Base-by-base conservation (phyloP, 306 rosid genomes). In the Dalbergia cultrata region DNA sequence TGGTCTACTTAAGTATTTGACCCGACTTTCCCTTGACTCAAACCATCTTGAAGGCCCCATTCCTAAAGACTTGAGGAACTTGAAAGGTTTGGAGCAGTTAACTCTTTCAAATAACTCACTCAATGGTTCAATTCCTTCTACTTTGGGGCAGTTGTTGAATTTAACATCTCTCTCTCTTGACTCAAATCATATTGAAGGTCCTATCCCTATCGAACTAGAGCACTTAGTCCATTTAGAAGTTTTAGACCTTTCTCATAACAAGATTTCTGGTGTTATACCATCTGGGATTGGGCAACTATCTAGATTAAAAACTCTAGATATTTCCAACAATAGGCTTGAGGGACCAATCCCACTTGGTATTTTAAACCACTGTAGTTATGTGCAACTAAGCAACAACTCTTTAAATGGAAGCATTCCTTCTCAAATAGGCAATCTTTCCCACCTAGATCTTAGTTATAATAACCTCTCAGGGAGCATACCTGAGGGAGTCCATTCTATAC, bases 261-360 rank as follows among this genome's bases (percentile, higher is more conserved):
- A 5, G 0, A 8, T 82, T 16, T 7, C 6, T 7, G 79, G 82
- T 35, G 47, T 50, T 12, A 43, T 60, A 76, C 74, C 21, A 13
- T 34, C 39, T 5, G 58, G 58, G 26, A 58, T 74, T 19, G 41
- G 47, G 19, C 0, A 47, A 18, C 75, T 83, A 6, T 14, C 9
- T 9, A 13, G 19, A 13, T 76, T 74, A 10, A 1, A 3, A 19
- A 22, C 53, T 22, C n/a, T 60, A 37, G 72, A 75, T 50, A 63
- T 81, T 67, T 75, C 84, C 45, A 16, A 79, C 64, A 79, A 79
- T 10, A 22, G 10, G 31, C 77, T 79, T 5, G 43, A 69, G 70
- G 83, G 83, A 3, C 45, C 67, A 14, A 72, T 80, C 4, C 73
- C 78, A 19, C 0, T 8, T 50, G 73, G 16, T 35, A 64, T 61